These are phyloP conservation scores for Starmerella bombi DNA, from an alignment of 805 yeast species.

Conservation along the genomic window DNA sequence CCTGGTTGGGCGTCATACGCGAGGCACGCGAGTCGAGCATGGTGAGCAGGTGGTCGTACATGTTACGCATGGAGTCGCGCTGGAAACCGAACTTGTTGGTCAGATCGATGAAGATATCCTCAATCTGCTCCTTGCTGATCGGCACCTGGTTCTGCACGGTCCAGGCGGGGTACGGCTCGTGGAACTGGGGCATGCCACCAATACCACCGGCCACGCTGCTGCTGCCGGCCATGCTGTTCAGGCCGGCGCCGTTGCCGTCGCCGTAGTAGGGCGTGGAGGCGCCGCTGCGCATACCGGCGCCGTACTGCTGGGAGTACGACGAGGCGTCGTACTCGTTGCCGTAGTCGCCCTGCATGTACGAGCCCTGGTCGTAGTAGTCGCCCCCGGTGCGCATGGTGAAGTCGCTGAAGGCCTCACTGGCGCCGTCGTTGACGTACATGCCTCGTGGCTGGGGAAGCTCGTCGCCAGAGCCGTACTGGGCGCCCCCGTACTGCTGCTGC, in stretches of 20 bases:
- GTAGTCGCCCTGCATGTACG: constrained; percentile 23
- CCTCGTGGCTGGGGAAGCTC: constrained; percentile 23
- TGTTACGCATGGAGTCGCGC: constrained; percentile 58
- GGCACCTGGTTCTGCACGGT: constrained; percentile 85
- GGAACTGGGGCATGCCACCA: constrained; percentile 22
- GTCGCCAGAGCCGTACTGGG: constrained; percentile 13
- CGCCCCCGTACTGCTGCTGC: background rate
- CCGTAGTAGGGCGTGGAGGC: constrained; percentile 91
- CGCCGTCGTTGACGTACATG: constrained; percentile 25
- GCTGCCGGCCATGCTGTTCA: constrained; percentile 40
- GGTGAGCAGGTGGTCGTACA: constrained; percentile 66
- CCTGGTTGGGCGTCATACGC: constrained; percentile 57
- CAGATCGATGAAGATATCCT: constrained; percentile 44
- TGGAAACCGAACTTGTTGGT: constrained; percentile 73
- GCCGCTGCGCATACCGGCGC: constrained; percentile 39
- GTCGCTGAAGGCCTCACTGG: constrained; percentile 31
- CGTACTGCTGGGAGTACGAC: constrained; percentile 36
- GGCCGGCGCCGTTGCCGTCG: constrained; percentile 37
- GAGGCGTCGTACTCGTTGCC: constrained; percentile 26
- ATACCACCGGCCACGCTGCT: constrained; percentile 4
- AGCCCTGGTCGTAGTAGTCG: constrained; percentile 29
- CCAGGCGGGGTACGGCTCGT: constrained; percentile 99
- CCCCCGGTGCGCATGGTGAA: constrained; percentile 34
- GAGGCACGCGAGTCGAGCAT: constrained; percentile 80
- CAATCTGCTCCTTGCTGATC: constrained; percentile 52